Evolutionary conservation across 495 filamentous ascomycete genomes (phyloP), one percentile per base, ranked within the genome.

Genomic region (Talaromyces nanjingensis): DNA sequence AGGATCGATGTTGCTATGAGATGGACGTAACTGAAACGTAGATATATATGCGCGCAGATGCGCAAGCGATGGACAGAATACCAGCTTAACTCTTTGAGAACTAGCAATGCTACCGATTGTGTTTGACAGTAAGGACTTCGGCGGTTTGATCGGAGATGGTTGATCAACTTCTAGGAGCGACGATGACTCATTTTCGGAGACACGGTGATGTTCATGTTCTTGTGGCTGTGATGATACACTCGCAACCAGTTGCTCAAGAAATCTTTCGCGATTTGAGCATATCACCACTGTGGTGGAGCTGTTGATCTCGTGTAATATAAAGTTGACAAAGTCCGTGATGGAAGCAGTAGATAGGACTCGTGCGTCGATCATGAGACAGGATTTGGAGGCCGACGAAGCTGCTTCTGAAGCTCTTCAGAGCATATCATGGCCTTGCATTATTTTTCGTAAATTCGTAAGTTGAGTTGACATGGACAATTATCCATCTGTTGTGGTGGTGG

Each of bases 21-120:
- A 24, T 24, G 22, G 22, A 24, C 2, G 67, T 47, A 68, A 8
- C 22, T 71, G 69, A 78, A 87, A 54, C 52, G 83, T 79, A 34
- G 88, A 75, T 0, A 96, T 78, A 69, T 87, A 91, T 27, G 91
- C 91, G 61, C 89, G 86, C 6, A 96, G 83, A 76, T 88, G 86
- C 34, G 90, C 86, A 47, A 96, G 73, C 6, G 86, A 90, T 11
- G 90, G 86, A 65, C 86, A 81, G 74, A 92, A 97, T 39, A 85
- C 76, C 2, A 92, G 71, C 60, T 80, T 83, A 65, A 93, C 81
- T 63, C 83, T 83, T 60, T 82, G 83, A n/a, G 90, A 87, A 22
- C 80, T 79, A 16, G 88, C 79, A 42, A 96, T 77, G 55, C 89
- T 79, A 64, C 87, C 81, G 54, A 96, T 84, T 3, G 88, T 88